Conservation (phyloP, 2,329 filamentous ascomycete genomes). For the Alternaria rosae region DNA sequence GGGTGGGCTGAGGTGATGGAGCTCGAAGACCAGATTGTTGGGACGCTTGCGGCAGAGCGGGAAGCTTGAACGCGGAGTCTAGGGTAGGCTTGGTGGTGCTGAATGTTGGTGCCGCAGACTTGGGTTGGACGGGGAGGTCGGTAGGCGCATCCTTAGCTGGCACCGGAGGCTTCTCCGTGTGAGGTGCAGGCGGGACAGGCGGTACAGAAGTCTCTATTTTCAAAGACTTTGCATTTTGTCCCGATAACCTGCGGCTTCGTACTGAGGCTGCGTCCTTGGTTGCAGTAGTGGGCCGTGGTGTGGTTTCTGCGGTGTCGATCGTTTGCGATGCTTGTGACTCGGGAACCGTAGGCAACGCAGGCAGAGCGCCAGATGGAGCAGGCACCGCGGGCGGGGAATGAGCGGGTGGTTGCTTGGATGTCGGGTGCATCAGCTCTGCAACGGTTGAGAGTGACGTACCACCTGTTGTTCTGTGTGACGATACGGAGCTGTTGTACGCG, state of each 20-base stretch:
- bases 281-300: constrained; percentile 35
- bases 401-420: constrained; percentile 42
- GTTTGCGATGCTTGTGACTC: constrained; percentile 37
- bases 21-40: constrained; percentile 35
- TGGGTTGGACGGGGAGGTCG: constrained; percentile 44
- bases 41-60: constrained; percentile 39
- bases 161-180: constrained; percentile 46
- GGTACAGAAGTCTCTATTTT: constrained; percentile 79
- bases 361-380: constrained; percentile 42
- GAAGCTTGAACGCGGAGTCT: constrained; percentile 43
- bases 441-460: constrained; percentile 76
- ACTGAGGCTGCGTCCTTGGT: constrained; percentile 59
- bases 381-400: constrained; percentile 42
- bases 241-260: constrained; percentile 79
- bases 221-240: constrained; percentile 79
- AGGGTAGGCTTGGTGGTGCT: constrained; percentile 32
- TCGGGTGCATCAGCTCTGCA: constrained; percentile 64
- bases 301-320: constrained; percentile 35
- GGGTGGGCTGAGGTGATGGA: constrained; percentile 43
- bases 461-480: constrained; percentile 73
- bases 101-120: constrained; percentile 46
- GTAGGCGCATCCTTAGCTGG: constrained; percentile 43
- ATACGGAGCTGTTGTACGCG: constrained; percentile 82
- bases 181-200: constrained; percentile 42
- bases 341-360: constrained; percentile 37